phyloP scores from a whole-genome alignment of 2,329 filamentous ascomycete genomes.

The Pseudopithomyces chartarum region DNA sequence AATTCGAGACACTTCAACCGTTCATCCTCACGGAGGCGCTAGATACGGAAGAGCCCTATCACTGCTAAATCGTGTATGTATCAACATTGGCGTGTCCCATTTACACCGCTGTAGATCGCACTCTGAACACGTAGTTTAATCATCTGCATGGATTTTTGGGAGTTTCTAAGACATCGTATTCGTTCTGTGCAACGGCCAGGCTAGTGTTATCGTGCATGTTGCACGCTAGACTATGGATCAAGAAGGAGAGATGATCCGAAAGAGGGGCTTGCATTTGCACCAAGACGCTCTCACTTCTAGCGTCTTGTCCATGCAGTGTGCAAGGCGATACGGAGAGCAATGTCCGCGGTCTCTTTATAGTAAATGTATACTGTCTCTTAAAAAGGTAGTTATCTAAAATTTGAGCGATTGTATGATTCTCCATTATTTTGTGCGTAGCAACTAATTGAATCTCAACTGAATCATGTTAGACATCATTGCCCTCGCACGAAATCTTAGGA shows the following conservation, averaged over 20 bases:
- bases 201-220: background rate
- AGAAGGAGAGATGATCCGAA: background rate
- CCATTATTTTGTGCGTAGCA: too few species aligned
- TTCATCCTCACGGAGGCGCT: background rate
- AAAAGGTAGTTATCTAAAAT: background rate
- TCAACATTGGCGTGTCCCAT: too few species aligned
- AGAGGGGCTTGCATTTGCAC: background rate
- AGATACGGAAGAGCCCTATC: too few species aligned
- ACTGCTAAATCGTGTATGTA: too few species aligned
- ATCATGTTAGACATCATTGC: too few species aligned
- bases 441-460: too few species aligned
- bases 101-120: background rate
- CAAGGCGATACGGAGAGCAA: background rate
- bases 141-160: background rate
- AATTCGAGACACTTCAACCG: background rate
- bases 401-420: too few species aligned
- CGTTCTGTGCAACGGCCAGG: background rate
- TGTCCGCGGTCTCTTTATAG: too few species aligned
- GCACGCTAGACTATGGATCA: background rate
- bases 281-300: background rate
- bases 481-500: too few species aligned
- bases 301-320: background rate
- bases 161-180: background rate
- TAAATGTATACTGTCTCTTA: background rate
- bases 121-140: background rate